Conservation (phyloP, 352 stramenopile species). For the Aphanomyces invadans region DNA sequence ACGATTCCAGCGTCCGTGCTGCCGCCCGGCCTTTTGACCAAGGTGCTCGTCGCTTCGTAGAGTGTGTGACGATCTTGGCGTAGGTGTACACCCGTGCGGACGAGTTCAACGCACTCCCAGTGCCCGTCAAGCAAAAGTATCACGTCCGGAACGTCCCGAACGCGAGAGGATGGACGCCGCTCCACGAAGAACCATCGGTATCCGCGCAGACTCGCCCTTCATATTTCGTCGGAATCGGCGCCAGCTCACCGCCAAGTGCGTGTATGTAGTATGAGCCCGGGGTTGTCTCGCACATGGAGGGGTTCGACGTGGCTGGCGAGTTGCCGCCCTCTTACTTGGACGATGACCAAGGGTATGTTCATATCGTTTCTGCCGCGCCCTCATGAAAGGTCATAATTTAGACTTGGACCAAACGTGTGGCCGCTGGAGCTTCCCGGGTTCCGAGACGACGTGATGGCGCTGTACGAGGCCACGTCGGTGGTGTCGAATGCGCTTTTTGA, state of each 20-base stretch:
- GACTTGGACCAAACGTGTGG: slow-evolving; percentile 71
- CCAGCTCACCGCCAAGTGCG: no score
- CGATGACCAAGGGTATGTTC: slow-evolving; percentile 32
- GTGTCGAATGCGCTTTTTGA: slow-evolving; percentile 58
- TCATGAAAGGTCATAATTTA: no score
- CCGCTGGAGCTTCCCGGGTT: slow-evolving; percentile 52
- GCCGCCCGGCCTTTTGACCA: slow-evolving; percentile 39
- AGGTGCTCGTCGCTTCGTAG: slow-evolving; percentile 26
- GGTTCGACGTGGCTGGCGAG: slow-evolving; percentile 64
- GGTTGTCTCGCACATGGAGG: slow-evolving; percentile 65
- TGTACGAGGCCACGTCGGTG: slow-evolving; percentile 67
- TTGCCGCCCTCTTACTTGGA: slow-evolving; percentile 46
- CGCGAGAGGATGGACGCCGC: slow-evolving; percentile 65
- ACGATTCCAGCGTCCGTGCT: slow-evolving; percentile 64
- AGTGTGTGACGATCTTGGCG: neutral
- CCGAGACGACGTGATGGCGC: slow-evolving; percentile 50
- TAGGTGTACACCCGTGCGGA: slow-evolving; percentile 54
- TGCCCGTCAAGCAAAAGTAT: slow-evolving; percentile 59
- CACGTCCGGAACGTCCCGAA: slow-evolving; percentile 70
- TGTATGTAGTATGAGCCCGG: slow-evolving; percentile 79
- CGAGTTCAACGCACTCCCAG: slow-evolving; percentile 58
- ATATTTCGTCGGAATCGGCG: no score
- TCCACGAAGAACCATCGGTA: slow-evolving; percentile 79
- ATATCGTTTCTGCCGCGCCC: no score
- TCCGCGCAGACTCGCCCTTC: no score